Evolutionary conservation across 2,329 filamentous ascomycete genomes (phyloP), one percentile per base, ranked within the genome.

Genomic region (Rhinocladiella mackenziei): DNA sequence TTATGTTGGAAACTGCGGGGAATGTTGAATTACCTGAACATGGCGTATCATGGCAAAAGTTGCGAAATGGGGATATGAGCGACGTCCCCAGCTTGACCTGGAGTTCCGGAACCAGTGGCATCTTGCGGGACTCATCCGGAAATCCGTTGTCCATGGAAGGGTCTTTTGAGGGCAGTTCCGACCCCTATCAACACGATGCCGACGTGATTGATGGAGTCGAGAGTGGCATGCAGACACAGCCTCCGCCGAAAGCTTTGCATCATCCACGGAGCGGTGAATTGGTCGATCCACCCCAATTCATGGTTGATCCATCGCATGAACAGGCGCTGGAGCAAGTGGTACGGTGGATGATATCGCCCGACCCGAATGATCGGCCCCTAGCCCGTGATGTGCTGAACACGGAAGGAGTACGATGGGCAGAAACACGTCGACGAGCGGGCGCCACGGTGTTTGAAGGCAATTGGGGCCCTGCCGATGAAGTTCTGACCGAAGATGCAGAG

Each of bases 391-490:
- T 98, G 8, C 76, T 95, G 34, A 69, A 77, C 33, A 77, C 82
- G 1, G 80, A 82, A 36, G 87, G 88, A 17, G 76, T 95, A 39
- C 77, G 76, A 50, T 98, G 92, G 86, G 84, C 94, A 22, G 77
- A 81, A 42, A 70, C 73, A 38, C 81, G 89, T 51, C 81, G 89
- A 43, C 81, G 84, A 43, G 86, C 89, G 8, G 86, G 89, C 32
- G 92, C 92, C n/a, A 96, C 89, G 0, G 82, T 98, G 40, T 98
- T 86, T 58, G 92, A 98, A 68, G 92, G 92, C 51, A 92, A 87
- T 62, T 98, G 89, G 85, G 92, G 92, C 3, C 91, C 91, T 22
- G 76, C 76, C 17, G 82, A 82, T 53, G 76, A 81, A 51, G 70
- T 81, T 14, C 68, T 81, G 42, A 69, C 68, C 17, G 71, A 73